Percentiles rank a stretch among this genome's conserved stretches.
phyloP scores from a whole-genome alignment of 768 basidiomycete species.

The Daedaleopsis sinensis region DNA sequence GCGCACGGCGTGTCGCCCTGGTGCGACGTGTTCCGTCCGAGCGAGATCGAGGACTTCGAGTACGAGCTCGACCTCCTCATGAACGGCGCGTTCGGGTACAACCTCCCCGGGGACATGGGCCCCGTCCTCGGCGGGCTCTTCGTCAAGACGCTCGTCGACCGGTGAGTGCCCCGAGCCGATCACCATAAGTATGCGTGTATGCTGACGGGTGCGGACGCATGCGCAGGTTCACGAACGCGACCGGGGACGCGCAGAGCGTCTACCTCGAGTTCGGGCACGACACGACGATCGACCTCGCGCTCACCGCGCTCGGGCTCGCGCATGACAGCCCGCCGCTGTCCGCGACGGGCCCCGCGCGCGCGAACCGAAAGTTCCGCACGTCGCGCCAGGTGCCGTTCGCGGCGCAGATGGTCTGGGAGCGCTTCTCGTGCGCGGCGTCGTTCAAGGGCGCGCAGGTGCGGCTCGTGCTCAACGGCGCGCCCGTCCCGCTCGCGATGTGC shows the following conservation, averaged over 20 bases:
- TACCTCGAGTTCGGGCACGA: constrained; percentile 49
- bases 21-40: constrained; percentile 40
- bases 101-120: constrained; percentile 36
- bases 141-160: constrained; percentile 42
- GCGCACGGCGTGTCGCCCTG: constrained; percentile 40
- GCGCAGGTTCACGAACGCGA: constrained; percentile 38
- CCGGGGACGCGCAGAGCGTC: constrained; percentile 34
- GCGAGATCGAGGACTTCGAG: constrained; percentile 41
- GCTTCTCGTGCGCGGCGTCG: constrained; percentile 39
- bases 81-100: constrained; percentile 41
- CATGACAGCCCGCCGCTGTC: constrained; percentile 37
- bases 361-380: constrained; percentile 40
- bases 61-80: constrained; percentile 45
- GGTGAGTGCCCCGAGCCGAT: constrained; percentile 33
- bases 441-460: constrained; percentile 42
- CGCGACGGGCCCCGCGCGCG: constrained; percentile 27
- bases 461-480: constrained; percentile 44
- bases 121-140: constrained; percentile 42
- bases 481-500: constrained; percentile 42
- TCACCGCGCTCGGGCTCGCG: constrained; percentile 42
- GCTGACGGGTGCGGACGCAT: neutral
- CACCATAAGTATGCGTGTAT: neutral
- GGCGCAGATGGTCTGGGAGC: constrained; percentile 48
- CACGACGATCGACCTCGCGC: constrained; percentile 41
- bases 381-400: constrained; percentile 46